Conservation (phyloP, 2,329 filamentous ascomycete genomes). For the Cryphonectria radicalis region DNA sequence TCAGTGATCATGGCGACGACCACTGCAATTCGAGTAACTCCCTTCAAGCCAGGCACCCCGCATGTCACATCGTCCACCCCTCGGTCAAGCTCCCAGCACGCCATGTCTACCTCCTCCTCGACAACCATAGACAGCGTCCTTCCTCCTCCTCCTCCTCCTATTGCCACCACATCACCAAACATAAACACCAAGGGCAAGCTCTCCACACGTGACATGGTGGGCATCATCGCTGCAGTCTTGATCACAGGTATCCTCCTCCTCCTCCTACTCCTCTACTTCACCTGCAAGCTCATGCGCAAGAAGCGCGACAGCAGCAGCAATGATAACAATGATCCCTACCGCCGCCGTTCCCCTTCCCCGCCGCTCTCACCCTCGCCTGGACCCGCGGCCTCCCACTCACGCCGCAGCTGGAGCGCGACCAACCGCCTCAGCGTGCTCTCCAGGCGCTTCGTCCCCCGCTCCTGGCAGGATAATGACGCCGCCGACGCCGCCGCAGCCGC, state of each 20-base stretch:
- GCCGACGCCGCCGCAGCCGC: neutral
- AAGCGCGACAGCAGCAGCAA: neutral
- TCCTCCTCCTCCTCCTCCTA: neutral
- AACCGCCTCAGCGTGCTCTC: neutral
- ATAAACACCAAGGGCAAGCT: neutral
- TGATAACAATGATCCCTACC: neutral
- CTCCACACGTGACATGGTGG: neutral
- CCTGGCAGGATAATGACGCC: neutral
- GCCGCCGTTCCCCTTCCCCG: neutral
- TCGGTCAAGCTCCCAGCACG: neutral
- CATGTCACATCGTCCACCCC: neutral
- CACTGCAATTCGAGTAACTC: neutral
- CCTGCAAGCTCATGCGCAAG: constrained; percentile 1
- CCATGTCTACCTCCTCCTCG: neutral
- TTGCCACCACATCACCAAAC: neutral
- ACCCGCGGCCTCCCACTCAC: neutral
- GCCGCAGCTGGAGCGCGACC: neutral
- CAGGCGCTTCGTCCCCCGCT: neutral
- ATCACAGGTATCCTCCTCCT: neutral
- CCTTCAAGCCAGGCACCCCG: neutral
- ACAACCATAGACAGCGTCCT: neutral
- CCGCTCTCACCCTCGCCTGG: neutral
- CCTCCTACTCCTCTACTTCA: neutral
- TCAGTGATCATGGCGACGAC: neutral
- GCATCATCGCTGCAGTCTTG: neutral